Evolutionary conservation across 441 rosid genomes (phyloP).

Genomic region (Populus hybrid): DNA sequence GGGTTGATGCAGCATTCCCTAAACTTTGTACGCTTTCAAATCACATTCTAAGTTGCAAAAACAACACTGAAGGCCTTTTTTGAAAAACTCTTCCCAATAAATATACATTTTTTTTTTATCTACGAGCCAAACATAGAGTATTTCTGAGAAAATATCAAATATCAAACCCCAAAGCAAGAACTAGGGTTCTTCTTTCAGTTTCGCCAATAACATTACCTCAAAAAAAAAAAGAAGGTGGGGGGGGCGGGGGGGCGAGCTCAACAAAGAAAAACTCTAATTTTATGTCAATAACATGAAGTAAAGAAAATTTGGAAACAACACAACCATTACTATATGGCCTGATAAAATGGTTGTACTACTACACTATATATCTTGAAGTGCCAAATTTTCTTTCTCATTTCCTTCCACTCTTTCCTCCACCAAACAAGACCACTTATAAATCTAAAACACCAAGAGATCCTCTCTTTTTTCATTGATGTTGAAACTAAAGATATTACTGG

Average conservation of each 20-base stretch:
- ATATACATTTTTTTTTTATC: background rate
- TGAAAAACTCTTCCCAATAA: background rate
- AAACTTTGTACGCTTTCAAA: background rate
- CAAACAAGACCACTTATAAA: conserved; percentile 15
- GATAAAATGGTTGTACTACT: background rate
- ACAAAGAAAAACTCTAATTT: background rate
- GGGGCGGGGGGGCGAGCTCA: background rate
- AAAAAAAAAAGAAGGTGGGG: background rate
- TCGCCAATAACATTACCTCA: background rate
- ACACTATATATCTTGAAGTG: background rate
- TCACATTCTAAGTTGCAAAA: background rate
- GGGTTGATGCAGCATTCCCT: background rate
- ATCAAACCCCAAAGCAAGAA: conserved; percentile 20
- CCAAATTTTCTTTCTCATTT: conserved; percentile 7
- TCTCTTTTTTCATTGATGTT: background rate
- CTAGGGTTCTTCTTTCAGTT: conserved; percentile 7
- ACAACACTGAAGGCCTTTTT: background rate
- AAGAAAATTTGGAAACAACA: conserved; percentile 12
- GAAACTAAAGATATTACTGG: conserved; percentile 3
- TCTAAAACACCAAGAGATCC: background rate
- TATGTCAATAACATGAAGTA: background rate
- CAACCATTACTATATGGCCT: background rate
- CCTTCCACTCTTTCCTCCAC: conserved; percentile 10
- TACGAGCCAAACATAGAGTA: background rate
- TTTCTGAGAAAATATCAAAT: background rate